Evolutionary conservation across 2,329 filamentous ascomycete species (phyloP).

Genomic region (Alternaria sp.): DNA sequence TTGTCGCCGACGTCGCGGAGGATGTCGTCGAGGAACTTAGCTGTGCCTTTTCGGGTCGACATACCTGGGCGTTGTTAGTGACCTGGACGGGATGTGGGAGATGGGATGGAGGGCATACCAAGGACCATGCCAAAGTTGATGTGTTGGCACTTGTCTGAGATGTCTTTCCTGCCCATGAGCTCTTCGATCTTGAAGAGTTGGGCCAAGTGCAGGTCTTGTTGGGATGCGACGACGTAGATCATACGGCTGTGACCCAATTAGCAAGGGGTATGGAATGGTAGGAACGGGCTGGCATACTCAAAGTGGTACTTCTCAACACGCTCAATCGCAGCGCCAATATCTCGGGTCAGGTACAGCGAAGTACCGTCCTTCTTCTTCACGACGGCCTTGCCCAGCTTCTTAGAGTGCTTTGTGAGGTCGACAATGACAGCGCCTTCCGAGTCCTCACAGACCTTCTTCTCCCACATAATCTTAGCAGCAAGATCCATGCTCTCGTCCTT

Average conservation of each 20-base stretch:
- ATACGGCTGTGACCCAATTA: slow-evolving; percentile 54
- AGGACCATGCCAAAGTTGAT: slow-evolving; percentile 72
- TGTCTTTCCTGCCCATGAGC: slow-evolving; percentile 66
- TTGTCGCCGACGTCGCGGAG: slow-evolving; percentile 74
- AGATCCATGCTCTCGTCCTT: slow-evolving; percentile 66
- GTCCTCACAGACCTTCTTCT: slow-evolving; percentile 66
- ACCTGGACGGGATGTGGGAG: background rate
- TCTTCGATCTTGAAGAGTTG: slow-evolving; percentile 71
- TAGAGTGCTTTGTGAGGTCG: slow-evolving; percentile 72
- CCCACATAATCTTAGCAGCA: slow-evolving; percentile 65
- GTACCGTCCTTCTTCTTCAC: slow-evolving; percentile 72
- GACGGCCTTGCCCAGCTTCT: slow-evolving; percentile 71
- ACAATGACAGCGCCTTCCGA: slow-evolving; percentile 72
- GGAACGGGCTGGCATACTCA: slow-evolving; percentile 48
- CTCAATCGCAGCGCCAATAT: slow-evolving; percentile 70
- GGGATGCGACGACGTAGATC: slow-evolving; percentile 70
- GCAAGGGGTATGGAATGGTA: background rate
- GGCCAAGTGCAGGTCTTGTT: slow-evolving; percentile 69
- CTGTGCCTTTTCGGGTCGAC: slow-evolving; percentile 69
- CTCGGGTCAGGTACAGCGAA: slow-evolving; percentile 71
- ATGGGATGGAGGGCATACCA: slow-evolving; percentile 40
- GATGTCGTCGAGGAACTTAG: slow-evolving; percentile 57
- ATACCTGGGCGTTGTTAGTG: slow-evolving; percentile 48
- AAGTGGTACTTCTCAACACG: slow-evolving; percentile 67
- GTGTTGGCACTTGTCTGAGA: slow-evolving; percentile 65